Evolutionary conservation across 2,329 filamentous ascomycete species (phyloP).

Genomic region (Beauveria sp.): DNA sequence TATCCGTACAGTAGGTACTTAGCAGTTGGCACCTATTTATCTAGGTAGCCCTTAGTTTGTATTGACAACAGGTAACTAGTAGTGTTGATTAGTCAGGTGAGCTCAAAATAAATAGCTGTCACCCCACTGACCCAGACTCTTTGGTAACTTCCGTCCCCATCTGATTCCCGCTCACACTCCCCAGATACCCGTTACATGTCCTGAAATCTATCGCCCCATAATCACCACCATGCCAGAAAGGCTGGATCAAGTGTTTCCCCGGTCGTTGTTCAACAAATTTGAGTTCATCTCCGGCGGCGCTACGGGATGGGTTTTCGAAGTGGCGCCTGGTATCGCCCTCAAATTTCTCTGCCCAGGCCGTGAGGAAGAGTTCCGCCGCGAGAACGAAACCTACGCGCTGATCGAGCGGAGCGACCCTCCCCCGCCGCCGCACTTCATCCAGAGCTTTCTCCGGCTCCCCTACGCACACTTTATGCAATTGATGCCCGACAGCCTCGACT

Average conservation of each 20-base stretch:
- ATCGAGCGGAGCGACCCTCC: not conserved
- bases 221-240: not conserved
- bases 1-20: too few species aligned
- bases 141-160: not conserved
- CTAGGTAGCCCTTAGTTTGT: not conserved
- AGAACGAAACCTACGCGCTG: not conserved
- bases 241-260: not conserved
- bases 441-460: slow-evolving; percentile 4
- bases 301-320: slow-evolving; percentile 1
- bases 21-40: not conserved
- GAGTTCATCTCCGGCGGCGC: not conserved
- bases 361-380: not conserved
- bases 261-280: not conserved
- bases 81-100: not conserved
- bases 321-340: not conserved
- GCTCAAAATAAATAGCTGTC: not conserved
- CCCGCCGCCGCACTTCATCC: not conserved
- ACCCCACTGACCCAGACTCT: not conserved
- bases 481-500: slow-evolving; percentile 4
- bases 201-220: not conserved
- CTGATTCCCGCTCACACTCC: not conserved
- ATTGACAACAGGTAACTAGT: not conserved
- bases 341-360: not conserved
- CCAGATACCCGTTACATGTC: not conserved
- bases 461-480: not conserved